Evolutionary conservation across 495 filamentous ascomycete species (phyloP).

Genomic region (Hypomontagnella submonticulosa): DNA sequence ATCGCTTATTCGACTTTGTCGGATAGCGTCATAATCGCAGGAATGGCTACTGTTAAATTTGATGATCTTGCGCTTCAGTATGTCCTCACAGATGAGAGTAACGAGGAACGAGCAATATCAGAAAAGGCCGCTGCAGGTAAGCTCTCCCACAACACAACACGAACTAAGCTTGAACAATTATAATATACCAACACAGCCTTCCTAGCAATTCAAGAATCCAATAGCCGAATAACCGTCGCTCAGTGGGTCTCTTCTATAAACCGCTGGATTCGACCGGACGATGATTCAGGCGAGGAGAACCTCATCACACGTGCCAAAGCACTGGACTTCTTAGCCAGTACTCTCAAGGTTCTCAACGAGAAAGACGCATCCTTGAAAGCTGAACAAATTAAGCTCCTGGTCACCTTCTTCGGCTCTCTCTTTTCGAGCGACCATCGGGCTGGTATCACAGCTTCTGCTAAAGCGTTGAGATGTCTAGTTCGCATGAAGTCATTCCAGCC

Average conservation of each 20-base stretch:
- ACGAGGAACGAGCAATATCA: conserved; percentile 47
- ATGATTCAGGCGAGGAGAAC: conserved; percentile 52
- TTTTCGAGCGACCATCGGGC: conserved; percentile 63
- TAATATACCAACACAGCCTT: conserved; percentile 18
- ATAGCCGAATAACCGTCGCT: conserved; percentile 55
- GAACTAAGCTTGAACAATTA: background rate
- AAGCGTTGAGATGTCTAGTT: conserved; percentile 57
- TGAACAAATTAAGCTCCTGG: conserved; percentile 57
- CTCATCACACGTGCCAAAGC: conserved; percentile 58
- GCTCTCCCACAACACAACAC: conserved; percentile 11
- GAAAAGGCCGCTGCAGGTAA: conserved; percentile 56
- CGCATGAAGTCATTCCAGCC: conserved; percentile 60
- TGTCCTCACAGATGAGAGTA: conserved; percentile 58
- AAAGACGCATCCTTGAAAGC: conserved; percentile 46
- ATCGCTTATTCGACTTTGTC: conserved; percentile 15
- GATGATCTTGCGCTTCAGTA: conserved; percentile 60
- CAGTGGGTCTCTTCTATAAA: conserved; percentile 62
- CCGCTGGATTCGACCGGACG: conserved; percentile 57
- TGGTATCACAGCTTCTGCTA: conserved; percentile 59
- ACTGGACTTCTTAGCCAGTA: conserved; percentile 58
- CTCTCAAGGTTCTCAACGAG: conserved; percentile 55
- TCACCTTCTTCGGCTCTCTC: conserved; percentile 61
- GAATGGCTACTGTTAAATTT: conserved; percentile 54
- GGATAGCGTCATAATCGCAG: conserved; percentile 18
- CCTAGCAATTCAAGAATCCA: conserved; percentile 55